Evolutionary conservation across 805 yeast species (phyloP).

Genomic region (Kodamaea kaohsiungensis): DNA sequence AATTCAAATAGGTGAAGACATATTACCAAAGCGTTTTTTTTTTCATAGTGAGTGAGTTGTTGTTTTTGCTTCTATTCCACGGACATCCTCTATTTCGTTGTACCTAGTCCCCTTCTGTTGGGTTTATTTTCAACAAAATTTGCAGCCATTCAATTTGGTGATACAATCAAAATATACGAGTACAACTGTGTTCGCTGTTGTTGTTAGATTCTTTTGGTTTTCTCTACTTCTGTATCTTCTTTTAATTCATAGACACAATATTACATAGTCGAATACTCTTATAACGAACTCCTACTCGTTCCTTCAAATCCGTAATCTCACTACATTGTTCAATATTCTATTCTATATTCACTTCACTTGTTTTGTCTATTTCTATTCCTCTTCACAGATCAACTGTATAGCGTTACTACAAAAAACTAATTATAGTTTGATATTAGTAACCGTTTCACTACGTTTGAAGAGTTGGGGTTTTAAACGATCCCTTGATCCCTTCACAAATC

Average conservation of each 20-base stretch:
- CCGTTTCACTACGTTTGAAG: not conserved
- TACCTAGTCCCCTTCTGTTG: not conserved
- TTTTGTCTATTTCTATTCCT: not conserved
- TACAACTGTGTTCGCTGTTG: not conserved
- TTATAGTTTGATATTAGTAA: not conserved
- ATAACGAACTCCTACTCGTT: no score
- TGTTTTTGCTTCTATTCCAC: not conserved
- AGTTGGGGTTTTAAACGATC: slow-evolving; percentile 42
- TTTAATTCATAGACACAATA: no score
- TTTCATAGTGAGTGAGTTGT: no score
- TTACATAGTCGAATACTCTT: no score
- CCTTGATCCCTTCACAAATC: slow-evolving; percentile 57
- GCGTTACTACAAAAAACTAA: not conserved
- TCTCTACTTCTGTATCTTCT: no score
- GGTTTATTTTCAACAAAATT: not conserved
- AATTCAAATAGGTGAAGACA: not conserved
- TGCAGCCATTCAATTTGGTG: not conserved
- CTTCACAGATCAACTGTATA: not conserved
- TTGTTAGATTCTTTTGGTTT: no score
- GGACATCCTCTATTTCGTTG: not conserved
- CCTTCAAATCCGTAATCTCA: no score
- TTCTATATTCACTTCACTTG: not conserved
- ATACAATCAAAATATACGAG: not conserved
- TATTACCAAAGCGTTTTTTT: no score
- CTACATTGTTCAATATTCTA: not conserved